phyloP scores from a whole-genome alignment of 2,329 filamentous ascomycete genomes.

The Cryphonectria radicalis region DNA sequence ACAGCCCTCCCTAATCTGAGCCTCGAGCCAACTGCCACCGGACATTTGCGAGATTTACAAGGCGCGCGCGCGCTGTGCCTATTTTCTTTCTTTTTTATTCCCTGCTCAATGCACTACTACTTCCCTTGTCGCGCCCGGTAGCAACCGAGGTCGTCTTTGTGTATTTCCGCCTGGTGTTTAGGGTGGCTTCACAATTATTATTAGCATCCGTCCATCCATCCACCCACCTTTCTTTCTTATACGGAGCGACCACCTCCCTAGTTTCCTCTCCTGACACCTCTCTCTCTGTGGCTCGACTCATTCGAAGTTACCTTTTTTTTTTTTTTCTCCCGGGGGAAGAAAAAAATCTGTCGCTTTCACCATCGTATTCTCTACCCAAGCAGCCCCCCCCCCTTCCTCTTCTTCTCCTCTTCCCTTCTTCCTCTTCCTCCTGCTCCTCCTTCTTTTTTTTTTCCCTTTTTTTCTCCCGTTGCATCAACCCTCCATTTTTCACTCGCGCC shows the following conservation, averaged over 20 bases:
- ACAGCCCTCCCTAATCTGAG: constrained; percentile 15
- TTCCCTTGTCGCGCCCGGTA: constrained; percentile 1
- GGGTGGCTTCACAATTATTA: constrained; percentile 18
- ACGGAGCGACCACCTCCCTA: constrained; percentile 5
- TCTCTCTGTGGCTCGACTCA: neutral
- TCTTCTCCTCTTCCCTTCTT: neutral
- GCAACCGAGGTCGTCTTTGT: constrained; percentile 1
- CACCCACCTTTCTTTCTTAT: constrained; percentile 11
- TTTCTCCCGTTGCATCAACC: neutral
- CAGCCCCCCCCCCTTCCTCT: neutral
- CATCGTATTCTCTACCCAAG: neutral
- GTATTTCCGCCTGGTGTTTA: constrained; percentile 4
- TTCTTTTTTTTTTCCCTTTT: neutral
- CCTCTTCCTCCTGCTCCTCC: neutral
- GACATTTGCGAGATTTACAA: constrained; percentile 7
- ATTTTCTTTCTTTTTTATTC: constrained; percentile 6
- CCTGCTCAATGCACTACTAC: constrained; percentile 11
- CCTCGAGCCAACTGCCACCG: constrained; percentile 1
- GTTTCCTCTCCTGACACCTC: constrained; percentile 13
- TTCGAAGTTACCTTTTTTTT: neutral
- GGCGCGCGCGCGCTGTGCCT: constrained; percentile 17
- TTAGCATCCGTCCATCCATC: constrained; percentile 15
- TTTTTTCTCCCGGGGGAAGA: neutral
- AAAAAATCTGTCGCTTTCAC: neutral
- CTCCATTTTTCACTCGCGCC: neutral